Base-by-base conservation (phyloP, 164 flowering plant species). In the Annona squamosa region DNA sequence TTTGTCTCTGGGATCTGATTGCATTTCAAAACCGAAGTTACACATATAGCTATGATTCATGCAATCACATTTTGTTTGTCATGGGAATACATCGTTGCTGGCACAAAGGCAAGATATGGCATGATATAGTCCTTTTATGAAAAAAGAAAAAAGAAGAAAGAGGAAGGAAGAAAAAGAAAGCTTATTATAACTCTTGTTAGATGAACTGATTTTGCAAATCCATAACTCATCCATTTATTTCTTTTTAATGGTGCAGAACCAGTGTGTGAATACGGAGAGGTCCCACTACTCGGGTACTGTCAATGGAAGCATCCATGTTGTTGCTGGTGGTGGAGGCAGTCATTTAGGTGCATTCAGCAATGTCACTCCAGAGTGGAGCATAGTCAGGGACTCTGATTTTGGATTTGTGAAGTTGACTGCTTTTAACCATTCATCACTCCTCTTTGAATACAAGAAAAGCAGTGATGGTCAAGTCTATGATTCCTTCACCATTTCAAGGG, bases 401-500 rank as follows among this genome's bases (percentile, higher is more conserved):
- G 98, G 98, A 4, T 93, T 90, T 74, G 94, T 86, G 57, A 93
- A 93, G 73, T 18, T 93, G 67, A 93, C 98, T 0, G 98, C 98
- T 19, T 89, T 87, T 77, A 87, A 91, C 78, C 90, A 88, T 74
- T 85, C 92, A 0, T 87, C 84, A n/a, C 87, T 93, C 17, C 90
- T 89, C 13, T 91, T 90, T 19, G 96, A 91, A 85, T 93, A 91
- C 88, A 91, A 91, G 85, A 90, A 80, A 77, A 93, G 97, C 84
- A 76, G 90, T 0, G 91, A 91, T 72, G 97, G 97, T 1, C 78
- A 83, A 4, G 95, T 90, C 1, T 86, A 91, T 67, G 98, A 93
- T 80, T 89, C 94, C 17, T 93, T 91, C 84, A 90, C 94, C 76
- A 84, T 93, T 64, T 82, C 89, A 0, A 91, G 97, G 73, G 91